A percentile compares a stretch with the other conserved stretches of the same genome.
Conservation (phyloP, 2,329 filamentous ascomycete genomes). For the Apiospora saccharicola region DNA sequence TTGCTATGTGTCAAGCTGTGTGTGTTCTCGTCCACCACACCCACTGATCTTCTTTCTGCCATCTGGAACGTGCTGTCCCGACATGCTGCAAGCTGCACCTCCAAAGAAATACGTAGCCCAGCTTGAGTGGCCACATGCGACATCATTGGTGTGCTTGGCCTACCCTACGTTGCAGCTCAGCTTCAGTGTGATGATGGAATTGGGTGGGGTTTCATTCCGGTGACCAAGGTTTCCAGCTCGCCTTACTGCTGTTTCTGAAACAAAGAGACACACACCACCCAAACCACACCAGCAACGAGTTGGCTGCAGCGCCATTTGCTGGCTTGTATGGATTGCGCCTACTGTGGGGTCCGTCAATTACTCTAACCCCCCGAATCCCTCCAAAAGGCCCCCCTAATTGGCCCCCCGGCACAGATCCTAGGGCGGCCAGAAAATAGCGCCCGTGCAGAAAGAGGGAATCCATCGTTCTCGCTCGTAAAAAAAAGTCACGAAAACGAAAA, state of each 20-base stretch:
- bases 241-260: slow-evolving; percentile 19
- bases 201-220: slow-evolving; percentile 7
- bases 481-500: not conserved
- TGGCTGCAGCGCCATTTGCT: not conserved
- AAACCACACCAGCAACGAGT: not conserved
- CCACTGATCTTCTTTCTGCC: not conserved
- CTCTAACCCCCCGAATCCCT: not conserved
- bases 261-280: not conserved
- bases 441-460: not conserved
- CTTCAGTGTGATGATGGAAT: slow-evolving; percentile 11
- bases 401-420: slow-evolving; percentile 16
- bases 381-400: not conserved
- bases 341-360: slow-evolving; percentile 1
- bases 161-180: not conserved
- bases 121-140: not conserved
- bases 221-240: slow-evolving; percentile 9
- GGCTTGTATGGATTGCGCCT: not conserved
- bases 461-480: not conserved
- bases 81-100: not conserved
- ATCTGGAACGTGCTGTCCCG: not conserved
- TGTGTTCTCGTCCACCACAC: not conserved
- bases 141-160: not conserved
- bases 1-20: not conserved
- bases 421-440: not conserved
- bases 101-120: not conserved